Base-by-base conservation (phyloP, 805 yeast species). In the Clavispora santaluciae region DNA sequence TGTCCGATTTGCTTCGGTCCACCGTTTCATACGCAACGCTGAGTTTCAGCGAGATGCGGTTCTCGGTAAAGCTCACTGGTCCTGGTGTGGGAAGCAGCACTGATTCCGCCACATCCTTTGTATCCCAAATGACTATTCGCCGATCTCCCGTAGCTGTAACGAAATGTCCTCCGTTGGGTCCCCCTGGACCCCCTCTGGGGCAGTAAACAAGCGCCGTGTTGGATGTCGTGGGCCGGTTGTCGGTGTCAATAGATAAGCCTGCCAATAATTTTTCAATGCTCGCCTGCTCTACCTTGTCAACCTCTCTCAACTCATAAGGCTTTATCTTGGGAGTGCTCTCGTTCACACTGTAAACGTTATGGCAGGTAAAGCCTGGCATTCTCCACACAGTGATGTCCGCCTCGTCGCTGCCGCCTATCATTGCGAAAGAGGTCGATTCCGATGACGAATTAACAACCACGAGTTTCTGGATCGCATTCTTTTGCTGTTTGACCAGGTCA, bases 331-430 rank as follows among this genome's bases (percentile, higher is more conserved):
- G 60, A 13, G 31, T 41, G 7, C 36, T 41, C 6, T 47, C 44
- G 15, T 50, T 50, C 3, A 61, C 48, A 20, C 58, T 50, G 21
- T 55, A 54, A 1, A 66, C 50, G 41, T 61, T 59, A 33, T 72
- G 65, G 52, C 95, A 84, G 35, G 75, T 78, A 15, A 77, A 65
- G 18, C 73, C 70, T 7, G 86, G 79, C 10, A 86, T 69, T 53
- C 86, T 91, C 93, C 95, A 86, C 0, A 87, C 70, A 0, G 84
- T 72, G 4, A 83, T 69, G 43, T 81, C 81, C 0, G 79, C 64
- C 3, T 71, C 73, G 2, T 73, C 71, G 20, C 78, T 72, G 1
- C 93, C 95, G 0, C 95, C 95, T 10, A 76, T 68, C 36, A 85
- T 69, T n/a, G 77, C 71, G 9, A 79, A 57, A 34, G 40, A 42